Evolutionary conservation across 148 eudicot species (phyloP).

Genomic region (Arctostaphylos glauca): DNA sequence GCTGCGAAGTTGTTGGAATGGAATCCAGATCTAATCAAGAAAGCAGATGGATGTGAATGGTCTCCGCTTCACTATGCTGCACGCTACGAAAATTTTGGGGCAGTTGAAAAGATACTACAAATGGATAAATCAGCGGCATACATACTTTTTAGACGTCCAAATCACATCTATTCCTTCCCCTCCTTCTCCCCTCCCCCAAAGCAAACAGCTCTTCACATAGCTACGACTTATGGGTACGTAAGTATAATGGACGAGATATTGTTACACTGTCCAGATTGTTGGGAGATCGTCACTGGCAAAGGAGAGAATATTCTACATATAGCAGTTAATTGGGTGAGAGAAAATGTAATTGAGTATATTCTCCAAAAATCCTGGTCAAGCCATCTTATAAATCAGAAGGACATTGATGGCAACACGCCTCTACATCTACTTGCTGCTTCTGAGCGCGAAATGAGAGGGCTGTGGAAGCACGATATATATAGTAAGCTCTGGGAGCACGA

Average conservation of each 20-base stretch:
- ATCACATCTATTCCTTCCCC: no score
- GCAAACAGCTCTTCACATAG: slow-evolving; percentile 8
- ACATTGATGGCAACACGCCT: neutral
- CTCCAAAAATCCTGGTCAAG: neutral
- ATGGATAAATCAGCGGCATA: slow-evolving; percentile 2
- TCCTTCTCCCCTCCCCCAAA: no score
- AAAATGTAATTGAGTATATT: neutral
- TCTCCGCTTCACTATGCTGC: slow-evolving; percentile 16
- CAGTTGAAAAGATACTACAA: neutral
- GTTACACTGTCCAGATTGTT: neutral
- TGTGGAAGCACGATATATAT: neutral
- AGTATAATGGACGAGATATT: neutral
- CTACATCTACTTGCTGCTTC: neutral
- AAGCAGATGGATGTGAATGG: slow-evolving; percentile 3
- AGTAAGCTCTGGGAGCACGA: neutral
- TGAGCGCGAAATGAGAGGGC: neutral
- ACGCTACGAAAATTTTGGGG: neutral
- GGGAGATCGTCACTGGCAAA: neutral
- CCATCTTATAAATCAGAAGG: slow-evolving; percentile 12
- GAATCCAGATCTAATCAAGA: neutral
- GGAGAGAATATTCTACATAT: slow-evolving; percentile 11
- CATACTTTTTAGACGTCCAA: no score
- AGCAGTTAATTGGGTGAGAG: neutral
- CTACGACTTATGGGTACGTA: neutral
- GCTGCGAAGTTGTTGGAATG: neutral